Evolutionary conservation across 257 asterid genomes (phyloP).

Genomic region (Solanum chmielewskii): DNA sequence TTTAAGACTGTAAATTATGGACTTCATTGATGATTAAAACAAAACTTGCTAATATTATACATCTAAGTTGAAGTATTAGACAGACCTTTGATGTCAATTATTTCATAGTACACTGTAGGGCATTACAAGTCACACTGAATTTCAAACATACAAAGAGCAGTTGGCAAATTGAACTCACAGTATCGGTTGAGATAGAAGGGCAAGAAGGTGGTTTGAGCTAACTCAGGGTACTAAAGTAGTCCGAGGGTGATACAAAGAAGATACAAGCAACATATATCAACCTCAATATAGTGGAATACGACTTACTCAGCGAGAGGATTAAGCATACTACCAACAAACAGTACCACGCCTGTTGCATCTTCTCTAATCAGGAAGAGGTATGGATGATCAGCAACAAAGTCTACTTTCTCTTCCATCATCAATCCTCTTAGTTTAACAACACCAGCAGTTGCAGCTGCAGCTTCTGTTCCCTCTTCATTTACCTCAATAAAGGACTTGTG

Average conservation of each 20-base stretch:
- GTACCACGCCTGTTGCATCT: slow-evolving; percentile 17
- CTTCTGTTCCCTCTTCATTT: slow-evolving; percentile 36
- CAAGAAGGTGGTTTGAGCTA: background rate
- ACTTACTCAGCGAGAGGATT: slow-evolving; percentile 6
- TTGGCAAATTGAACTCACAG: background rate
- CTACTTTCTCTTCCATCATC: background rate
- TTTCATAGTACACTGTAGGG: background rate
- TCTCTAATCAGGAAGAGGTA: slow-evolving; percentile 28
- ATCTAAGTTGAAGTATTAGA: background rate
- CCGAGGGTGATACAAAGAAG: background rate
- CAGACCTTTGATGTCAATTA: background rate
- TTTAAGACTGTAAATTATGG: background rate
- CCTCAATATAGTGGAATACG: background rate
- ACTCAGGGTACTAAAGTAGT: background rate
- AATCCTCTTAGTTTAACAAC: background rate
- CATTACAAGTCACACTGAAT: background rate
- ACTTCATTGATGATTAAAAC: background rate
- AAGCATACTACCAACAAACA: slow-evolving; percentile 19
- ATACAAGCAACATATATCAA: background rate
- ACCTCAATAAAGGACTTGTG: slow-evolving; percentile 33
- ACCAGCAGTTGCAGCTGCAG: slow-evolving; percentile 23
- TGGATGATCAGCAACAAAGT: slow-evolving; percentile 34
- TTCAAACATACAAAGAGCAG: background rate
- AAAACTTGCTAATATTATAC: background rate
- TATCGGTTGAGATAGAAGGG: background rate